Conservation (phyloP, 2,329 filamentous ascomycete species). For the Nectriaceae sp. region DNA sequence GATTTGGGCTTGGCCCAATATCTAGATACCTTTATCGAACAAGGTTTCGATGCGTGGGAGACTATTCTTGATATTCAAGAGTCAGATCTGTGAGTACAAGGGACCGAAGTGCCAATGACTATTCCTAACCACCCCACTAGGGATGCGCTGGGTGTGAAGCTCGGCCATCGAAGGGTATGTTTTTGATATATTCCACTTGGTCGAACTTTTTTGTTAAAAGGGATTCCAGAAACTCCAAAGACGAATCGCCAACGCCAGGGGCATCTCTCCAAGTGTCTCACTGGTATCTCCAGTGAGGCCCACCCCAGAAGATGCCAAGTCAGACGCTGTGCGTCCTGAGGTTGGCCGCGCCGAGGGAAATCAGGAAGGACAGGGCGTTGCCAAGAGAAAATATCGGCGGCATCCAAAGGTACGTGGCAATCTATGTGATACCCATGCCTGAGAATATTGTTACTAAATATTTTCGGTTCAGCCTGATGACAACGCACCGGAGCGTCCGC, state of each 20-base stretch:
- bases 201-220: slow-evolving; percentile 10
- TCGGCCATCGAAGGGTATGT: slow-evolving; percentile 77
- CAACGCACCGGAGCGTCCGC: slow-evolving; percentile 76
- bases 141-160: slow-evolving; percentile 73
- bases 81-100: slow-evolving; percentile 68
- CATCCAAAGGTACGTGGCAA: slow-evolving; percentile 67
- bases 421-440: not conserved
- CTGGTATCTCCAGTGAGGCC: slow-evolving; percentile 51
- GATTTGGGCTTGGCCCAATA: slow-evolving; percentile 81
- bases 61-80: slow-evolving; percentile 83
- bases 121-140: slow-evolving; percentile 40
- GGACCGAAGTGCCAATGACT: slow-evolving; percentile 11
- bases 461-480: slow-evolving; percentile 66
- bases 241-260: slow-evolving; percentile 74
- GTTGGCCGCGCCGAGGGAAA: slow-evolving; percentile 47
- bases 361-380: slow-evolving; percentile 45
- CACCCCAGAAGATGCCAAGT: slow-evolving; percentile 55
- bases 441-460: slow-evolving; percentile 1
- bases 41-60: slow-evolving; percentile 85
- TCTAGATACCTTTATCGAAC: slow-evolving; percentile 69
- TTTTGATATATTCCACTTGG: slow-evolving; percentile 6
- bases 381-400: slow-evolving; percentile 74
- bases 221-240: slow-evolving; percentile 75
- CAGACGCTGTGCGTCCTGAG: slow-evolving; percentile 55
- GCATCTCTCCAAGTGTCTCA: slow-evolving; percentile 56